Evolutionary conservation across 352 stramenopile genomes (phyloP), one percentile per base, ranked within the genome.

Genomic region (Elongisporangium prolatum): DNA sequence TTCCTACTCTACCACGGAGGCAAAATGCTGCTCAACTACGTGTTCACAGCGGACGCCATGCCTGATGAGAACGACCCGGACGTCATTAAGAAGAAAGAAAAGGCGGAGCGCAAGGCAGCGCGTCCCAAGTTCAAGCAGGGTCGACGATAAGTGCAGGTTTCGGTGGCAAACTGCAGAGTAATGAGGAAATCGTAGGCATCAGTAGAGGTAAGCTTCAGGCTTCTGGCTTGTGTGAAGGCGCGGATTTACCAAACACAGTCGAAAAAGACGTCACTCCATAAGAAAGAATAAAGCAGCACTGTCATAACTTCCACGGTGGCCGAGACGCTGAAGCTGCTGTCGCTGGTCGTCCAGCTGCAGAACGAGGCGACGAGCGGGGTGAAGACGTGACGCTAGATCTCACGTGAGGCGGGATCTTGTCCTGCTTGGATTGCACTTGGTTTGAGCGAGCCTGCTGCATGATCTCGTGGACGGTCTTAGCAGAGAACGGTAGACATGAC

Each of bases 1-100:
- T 94, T 81, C 58, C 40, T 96, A 59, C 60, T 93, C n/a, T 96
- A 90, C 73, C 84, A 91, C 21, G 83, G 65, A 16, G 82, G 84
- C 20, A 69, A 75, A 17, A 77, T 92, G 70, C 48, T 94, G 37
- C 69, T 90, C 57, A 91, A 92, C 49, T 94, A 92, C 61, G 82
- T 94, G 20, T 92, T 92, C 67, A 89, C 82, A 24, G 80, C 83
- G 0, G 72, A 88, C 34, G 48, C 57, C 16, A 77, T 88, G 9
- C 22, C 44, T 7, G 64, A 76, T 25, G 79, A 86, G 17, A 64
- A 88, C 40, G 81, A 91, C 52, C 72, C 75, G 4, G 71, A 66
- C 13, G 61, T 76, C 3, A 57, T 79, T 3, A 93, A 89, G 68
- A 85, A 84, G 53, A 87, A 89, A 55, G 83, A 91, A 49, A 93